phyloP scores from a whole-genome alignment of 192 early-diverging fungal genomes.

The Allomyces javanicus region DNA sequence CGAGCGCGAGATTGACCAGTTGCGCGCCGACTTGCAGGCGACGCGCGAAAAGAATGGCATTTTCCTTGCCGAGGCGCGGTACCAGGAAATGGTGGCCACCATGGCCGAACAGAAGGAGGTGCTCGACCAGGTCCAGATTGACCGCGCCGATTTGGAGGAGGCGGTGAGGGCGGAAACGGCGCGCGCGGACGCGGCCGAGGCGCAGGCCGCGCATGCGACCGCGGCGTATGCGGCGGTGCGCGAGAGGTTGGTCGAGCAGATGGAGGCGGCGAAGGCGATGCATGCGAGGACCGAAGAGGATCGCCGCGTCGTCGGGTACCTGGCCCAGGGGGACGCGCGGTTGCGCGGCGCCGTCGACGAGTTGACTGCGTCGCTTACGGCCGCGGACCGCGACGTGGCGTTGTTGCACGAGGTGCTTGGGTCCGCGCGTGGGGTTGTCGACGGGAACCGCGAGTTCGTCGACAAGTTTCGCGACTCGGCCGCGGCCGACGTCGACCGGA shows the following conservation, averaged over 20 bases:
- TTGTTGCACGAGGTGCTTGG: background rate
- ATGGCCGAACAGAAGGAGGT: constrained; percentile 22
- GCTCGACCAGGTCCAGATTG: background rate
- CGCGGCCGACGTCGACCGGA: too few relatives aligned
- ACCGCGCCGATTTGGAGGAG: constrained; percentile 17
- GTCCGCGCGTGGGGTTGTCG: background rate
- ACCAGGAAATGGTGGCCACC: constrained; percentile 27
- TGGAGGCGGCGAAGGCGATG: background rate
- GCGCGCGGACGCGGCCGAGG: background rate
- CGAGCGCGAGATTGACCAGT: constrained; percentile 52
- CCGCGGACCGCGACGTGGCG: background rate
- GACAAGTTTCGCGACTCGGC: background rate
- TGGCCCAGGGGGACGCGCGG: background rate
- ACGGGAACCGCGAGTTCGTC: background rate
- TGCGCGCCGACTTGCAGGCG: constrained; percentile 57
- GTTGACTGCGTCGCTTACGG: background rate
- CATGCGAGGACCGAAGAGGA: background rate
- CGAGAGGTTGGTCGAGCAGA: background rate
- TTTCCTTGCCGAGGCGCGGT: constrained; percentile 49
- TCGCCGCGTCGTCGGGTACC: background rate
- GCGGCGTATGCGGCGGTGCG: background rate
- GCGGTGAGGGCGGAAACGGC: constrained; percentile 6
- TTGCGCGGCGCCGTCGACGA: background rate
- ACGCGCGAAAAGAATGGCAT: constrained; percentile 69
- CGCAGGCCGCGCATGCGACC: background rate